These are phyloP conservation scores for Iberis amara DNA, from an alignment of 441 rosid species.

Conservation along the genomic window DNA sequence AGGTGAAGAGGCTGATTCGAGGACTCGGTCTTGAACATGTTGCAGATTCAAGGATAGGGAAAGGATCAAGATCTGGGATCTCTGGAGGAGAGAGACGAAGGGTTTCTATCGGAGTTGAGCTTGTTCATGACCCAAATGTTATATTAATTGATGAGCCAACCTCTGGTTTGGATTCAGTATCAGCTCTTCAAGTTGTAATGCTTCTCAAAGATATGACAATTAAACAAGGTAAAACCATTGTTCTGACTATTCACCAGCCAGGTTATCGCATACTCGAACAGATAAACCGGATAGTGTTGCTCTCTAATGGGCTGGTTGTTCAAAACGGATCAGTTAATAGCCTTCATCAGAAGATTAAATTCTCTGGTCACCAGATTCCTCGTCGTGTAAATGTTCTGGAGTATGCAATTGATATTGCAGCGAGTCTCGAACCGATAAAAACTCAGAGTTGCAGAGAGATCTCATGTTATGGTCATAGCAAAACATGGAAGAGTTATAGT, in stretches of 20 bases:
- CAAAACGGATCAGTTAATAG: slow-evolving; percentile 50
- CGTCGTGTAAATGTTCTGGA: slow-evolving; percentile 73
- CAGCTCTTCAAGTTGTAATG: slow-evolving; percentile 63
- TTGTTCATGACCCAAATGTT: slow-evolving; percentile 80
- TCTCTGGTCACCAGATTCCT: slow-evolving; percentile 53
- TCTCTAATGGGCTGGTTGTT: slow-evolving; percentile 50
- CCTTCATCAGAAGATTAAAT: slow-evolving; percentile 55
- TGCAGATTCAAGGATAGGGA: slow-evolving; percentile 50
- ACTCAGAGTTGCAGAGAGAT: slow-evolving; percentile 26
- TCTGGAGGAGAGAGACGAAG: slow-evolving; percentile 88
- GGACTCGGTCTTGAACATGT: slow-evolving; percentile 70
- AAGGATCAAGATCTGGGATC: slow-evolving; percentile 54
- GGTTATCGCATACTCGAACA: slow-evolving; percentile 75
- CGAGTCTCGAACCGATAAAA: slow-evolving; percentile 34
- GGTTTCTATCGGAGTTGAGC: slow-evolving; percentile 82
- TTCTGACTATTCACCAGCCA: slow-evolving; percentile 82
- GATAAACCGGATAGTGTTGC: slow-evolving; percentile 62
- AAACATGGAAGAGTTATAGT: slow-evolving; percentile 25
- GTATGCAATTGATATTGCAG: slow-evolving; percentile 69
- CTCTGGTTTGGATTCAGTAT: slow-evolving; percentile 85
- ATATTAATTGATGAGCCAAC: slow-evolving; percentile 85
- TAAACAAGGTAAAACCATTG: slow-evolving; percentile 72
- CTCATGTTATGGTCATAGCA: slow-evolving; percentile 22
- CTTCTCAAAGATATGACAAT: slow-evolving; percentile 58
- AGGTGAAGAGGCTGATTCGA: slow-evolving; percentile 51